Conservation (phyloP, 2,329 filamentous ascomycete species). For the Pseudogymnoascus sp. region DNA sequence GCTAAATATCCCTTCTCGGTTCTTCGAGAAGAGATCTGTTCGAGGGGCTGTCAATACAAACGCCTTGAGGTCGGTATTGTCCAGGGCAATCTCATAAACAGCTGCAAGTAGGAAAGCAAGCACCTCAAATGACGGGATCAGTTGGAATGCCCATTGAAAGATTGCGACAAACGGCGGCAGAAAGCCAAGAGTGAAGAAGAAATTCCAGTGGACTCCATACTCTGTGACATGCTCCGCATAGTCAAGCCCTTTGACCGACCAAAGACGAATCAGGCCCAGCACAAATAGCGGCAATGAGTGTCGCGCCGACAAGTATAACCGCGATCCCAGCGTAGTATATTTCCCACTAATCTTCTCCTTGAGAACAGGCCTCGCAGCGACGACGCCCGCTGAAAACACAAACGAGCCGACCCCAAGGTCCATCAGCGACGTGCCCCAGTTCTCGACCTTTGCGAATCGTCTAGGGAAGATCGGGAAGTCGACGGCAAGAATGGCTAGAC, state of each 20-base stretch:
- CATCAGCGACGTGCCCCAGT: slow-evolving; percentile 99
- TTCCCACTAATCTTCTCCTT: slow-evolving; percentile 53
- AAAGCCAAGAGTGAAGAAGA: slow-evolving; percentile 92
- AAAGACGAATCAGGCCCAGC: slow-evolving; percentile 70
- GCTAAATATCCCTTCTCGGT: slow-evolving; percentile 91
- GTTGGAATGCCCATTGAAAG: slow-evolving; percentile 61
- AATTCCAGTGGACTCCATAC: slow-evolving; percentile 99
- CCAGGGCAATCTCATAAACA: slow-evolving; percentile 66
- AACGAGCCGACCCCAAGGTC: slow-evolving; percentile 96
- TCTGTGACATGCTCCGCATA: slow-evolving; percentile 97
- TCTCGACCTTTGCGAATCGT: slow-evolving; percentile 94
- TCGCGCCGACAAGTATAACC: slow-evolving; percentile 59
- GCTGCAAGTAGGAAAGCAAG: slow-evolving; percentile 62
- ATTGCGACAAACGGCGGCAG: slow-evolving; percentile 82
- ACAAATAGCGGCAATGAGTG: slow-evolving; percentile 77
- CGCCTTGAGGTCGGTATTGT: slow-evolving; percentile 67
- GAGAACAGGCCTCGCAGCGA: slow-evolving; percentile 75
- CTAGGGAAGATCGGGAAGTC: slow-evolving; percentile 91
- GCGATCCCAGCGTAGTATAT: slow-evolving; percentile 41
- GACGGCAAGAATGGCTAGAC: slow-evolving; percentile 87
- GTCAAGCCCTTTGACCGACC: slow-evolving; percentile 86
- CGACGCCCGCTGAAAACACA: slow-evolving; percentile 85
- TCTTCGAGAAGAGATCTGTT: slow-evolving; percentile 72
- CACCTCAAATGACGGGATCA: slow-evolving; percentile 68
- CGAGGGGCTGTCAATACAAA: slow-evolving; percentile 79